Conservation (phyloP, 805 yeast genomes). For the Alloascoidea africana region DNA sequence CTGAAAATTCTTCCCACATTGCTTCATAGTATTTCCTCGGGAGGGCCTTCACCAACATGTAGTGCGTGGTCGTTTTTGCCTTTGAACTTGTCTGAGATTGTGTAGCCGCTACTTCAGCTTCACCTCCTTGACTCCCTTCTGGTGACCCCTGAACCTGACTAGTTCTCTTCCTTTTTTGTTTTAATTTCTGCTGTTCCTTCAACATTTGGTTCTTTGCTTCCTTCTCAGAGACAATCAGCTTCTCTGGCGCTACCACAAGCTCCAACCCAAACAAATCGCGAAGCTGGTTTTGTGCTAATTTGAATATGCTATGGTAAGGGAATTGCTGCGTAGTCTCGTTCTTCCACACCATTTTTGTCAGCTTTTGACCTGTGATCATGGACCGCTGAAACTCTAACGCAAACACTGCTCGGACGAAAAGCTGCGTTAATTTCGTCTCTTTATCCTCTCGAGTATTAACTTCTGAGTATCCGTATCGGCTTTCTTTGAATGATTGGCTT, state of each 20-base stretch:
- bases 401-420: not conserved
- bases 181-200: not conserved
- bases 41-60: not conserved
- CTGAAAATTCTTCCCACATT: not conserved
- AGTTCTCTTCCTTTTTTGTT: not conserved
- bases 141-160: not conserved
- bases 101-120: not conserved
- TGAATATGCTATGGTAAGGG: slow-evolving; percentile 1
- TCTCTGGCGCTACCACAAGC: not conserved
- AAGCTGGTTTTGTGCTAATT: slow-evolving; percentile 2
- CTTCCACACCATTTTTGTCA: not conserved
- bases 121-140: not conserved
- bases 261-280: slow-evolving; percentile 5
- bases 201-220: not conserved
- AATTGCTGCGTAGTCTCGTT: not conserved
- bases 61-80: not conserved
- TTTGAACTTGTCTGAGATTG: not conserved
- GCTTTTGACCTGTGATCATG: not conserved
- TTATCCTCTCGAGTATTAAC: too few relatives aligned
- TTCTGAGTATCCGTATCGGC: too few relatives aligned
- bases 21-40: not conserved
- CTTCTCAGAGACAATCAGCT: not conserved
- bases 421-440: not conserved
- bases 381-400: slow-evolving; percentile 1
- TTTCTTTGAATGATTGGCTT: too few relatives aligned